Evolutionary conservation across 2,329 filamentous ascomycete species (phyloP), one percentile per base, ranked within the genome.

Genomic region (Microsporum canis): DNA sequence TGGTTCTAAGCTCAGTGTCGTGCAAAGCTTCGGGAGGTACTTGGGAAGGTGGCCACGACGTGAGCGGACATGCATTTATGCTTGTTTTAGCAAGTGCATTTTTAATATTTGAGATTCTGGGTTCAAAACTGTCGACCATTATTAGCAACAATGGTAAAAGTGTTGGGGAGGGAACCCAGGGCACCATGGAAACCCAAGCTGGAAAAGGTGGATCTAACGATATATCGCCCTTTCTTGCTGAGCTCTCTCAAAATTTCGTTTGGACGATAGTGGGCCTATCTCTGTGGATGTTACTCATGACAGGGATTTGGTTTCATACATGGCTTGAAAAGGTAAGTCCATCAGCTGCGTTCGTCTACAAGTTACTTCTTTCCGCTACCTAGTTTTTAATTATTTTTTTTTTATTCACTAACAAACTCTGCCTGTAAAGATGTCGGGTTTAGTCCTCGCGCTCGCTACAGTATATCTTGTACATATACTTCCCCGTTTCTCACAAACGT

Each of bases 261-360:
- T 74, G 81, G 29, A 80, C 70, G 0, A 84, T 96, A 31, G 81
- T 88, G 17, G 85, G 75, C 0, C 69, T 96, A 70, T 89, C 87
- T 70, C 83, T 86, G 78, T 97, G 94, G 89, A 99, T 99, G 94
- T 75, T 99, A 71, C 80, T 97, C 63, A 99, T 99, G 94, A 99
- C 94, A 45, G 91, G 91, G 2, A 91, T 95, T 43, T 99, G 92
- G 80, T 99, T 99, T 70, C 94, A 99, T 74, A 99, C 94, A 0
- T 97, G 92, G 91, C 86, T 95, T 68, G 94, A 99, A 78, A 99
- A 97, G 87, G 87, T 88, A 39, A 59, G 57, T 59, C 17, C 34
- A 29, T 41, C 23, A n/a, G 38, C 39, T 33, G 10, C 56, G 68
- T 69, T 80, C 71, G 59, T 49, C 29, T 12, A 31, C 27, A 31